These are phyloP conservation scores for Auricularia auricula-judae DNA, from an alignment of 768 basidiomycete species.

Conservation along the genomic window DNA sequence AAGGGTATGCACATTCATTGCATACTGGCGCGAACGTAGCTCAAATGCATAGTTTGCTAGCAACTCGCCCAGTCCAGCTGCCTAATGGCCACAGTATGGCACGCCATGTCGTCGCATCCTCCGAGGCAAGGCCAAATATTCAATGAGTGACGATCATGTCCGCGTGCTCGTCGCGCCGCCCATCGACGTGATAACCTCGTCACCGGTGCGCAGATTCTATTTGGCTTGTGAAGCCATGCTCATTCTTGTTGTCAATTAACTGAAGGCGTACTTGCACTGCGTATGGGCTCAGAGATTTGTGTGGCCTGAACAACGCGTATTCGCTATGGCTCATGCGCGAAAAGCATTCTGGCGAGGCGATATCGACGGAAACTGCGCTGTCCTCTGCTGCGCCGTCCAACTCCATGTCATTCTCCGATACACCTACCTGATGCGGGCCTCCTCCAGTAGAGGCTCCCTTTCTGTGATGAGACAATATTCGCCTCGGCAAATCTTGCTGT, in stretches of 20 bases:
- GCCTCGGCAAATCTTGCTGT: too few relatives aligned
- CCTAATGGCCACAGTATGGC: conserved; percentile 77
- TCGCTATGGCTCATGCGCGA: neutral
- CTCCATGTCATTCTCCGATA: too few relatives aligned
- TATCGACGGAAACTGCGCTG: too few relatives aligned
- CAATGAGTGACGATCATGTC: conserved; percentile 72
- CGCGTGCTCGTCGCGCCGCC: conserved; percentile 77
- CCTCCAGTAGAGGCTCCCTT: too few relatives aligned
- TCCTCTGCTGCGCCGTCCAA: too few relatives aligned
- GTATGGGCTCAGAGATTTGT: neutral
- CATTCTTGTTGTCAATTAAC: conserved; percentile 24
- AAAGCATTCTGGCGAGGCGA: neutral
- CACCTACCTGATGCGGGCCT: too few relatives aligned
- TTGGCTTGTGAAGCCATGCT: conserved; percentile 14
- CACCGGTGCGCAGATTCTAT: conserved; percentile 27
- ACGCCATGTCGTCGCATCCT: conserved; percentile 81
- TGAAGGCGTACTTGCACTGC: conserved; percentile 58
- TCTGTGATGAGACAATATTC: too few relatives aligned
- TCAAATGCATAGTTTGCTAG: conserved; percentile 24
- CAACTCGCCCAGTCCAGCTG: conserved; percentile 71
- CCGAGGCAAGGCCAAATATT: conserved; percentile 61
- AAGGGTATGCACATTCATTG: conserved; percentile 35
- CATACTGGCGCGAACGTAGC: neutral
- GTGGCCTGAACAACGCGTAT: neutral
- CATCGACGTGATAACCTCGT: conserved; percentile 45